These are phyloP conservation scores for Alternaria sp. DNA, from an alignment of 2,329 filamentous ascomycete genomes.

Conservation along the genomic window DNA sequence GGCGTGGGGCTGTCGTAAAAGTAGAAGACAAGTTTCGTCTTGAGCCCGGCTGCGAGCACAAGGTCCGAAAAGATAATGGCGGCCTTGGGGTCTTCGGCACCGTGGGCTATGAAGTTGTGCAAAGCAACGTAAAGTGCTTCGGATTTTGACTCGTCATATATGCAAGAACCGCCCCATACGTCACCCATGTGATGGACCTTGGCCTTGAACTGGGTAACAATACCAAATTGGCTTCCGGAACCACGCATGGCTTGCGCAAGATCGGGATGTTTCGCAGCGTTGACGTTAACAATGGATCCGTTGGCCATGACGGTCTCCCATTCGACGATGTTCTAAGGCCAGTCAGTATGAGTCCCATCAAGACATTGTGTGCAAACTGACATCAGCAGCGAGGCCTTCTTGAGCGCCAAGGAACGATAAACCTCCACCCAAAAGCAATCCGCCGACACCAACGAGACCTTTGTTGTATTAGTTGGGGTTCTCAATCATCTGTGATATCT, in stretches of 20 bases:
- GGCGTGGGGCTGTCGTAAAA: conserved; percentile 38
- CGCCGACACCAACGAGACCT: conserved; percentile 36
- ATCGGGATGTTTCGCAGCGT: conserved; percentile 36
- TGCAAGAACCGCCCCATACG: conserved; percentile 51
- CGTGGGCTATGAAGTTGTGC: conserved; percentile 42
- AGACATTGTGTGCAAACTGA: conserved; percentile 9
- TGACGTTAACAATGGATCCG: conserved; percentile 37
- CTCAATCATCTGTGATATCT: neutral
- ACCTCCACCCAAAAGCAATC: conserved; percentile 30
- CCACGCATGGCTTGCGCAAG: conserved; percentile 47
- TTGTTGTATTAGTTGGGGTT: conserved; percentile 2
- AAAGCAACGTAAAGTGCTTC: conserved; percentile 45
- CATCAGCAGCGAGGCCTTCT: conserved; percentile 38
- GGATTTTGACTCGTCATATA: conserved; percentile 41
- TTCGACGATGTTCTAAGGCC: conserved; percentile 36
- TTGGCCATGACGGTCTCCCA: conserved; percentile 46
- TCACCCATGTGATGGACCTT: conserved; percentile 36
- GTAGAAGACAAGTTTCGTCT: conserved; percentile 25
- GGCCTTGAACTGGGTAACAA: conserved; percentile 36
- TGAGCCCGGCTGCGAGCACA: conserved; percentile 11
- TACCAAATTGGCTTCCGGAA: conserved; percentile 37
- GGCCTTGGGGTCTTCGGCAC: conserved; percentile 35
- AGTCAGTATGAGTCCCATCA: neutral
- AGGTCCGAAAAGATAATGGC: conserved; percentile 34
- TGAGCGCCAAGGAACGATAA: conserved; percentile 36